Percentiles rank a stretch among this genome's conserved stretches.
Evolutionary conservation across 2,329 filamentous ascomycete species (phyloP).

Genomic region (Fusarium cicatricum): DNA sequence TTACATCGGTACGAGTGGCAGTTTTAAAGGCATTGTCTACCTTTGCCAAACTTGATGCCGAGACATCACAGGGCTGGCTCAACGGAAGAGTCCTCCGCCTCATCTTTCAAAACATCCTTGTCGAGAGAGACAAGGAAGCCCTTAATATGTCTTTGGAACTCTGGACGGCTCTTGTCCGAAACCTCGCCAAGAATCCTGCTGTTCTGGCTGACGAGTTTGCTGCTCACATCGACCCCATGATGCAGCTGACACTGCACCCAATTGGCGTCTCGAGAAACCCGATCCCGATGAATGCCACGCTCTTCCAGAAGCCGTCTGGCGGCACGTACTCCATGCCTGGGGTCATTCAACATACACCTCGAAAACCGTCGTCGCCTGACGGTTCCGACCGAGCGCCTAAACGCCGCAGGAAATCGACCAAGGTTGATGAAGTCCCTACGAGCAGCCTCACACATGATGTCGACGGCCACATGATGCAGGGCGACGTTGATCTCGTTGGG

Average conservation of each 20-base stretch:
- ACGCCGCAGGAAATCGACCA: conserved; percentile 84
- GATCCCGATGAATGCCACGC: conserved; percentile 86
- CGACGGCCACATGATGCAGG: conserved; percentile 97
- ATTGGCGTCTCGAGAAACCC: conserved; percentile 92
- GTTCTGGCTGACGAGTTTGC: conserved; percentile 77
- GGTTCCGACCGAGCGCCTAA: conserved; percentile 71
- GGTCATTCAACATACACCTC: conserved; percentile 52
- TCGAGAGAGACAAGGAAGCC: conserved; percentile 87
- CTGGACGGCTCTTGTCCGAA: conserved; percentile 80
- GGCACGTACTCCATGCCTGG: conserved; percentile 73
- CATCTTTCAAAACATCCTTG: conserved; percentile 93
- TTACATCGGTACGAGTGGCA: conserved; percentile 91
- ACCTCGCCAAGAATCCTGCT: conserved; percentile 69
- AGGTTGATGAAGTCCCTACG: conserved; percentile 72
- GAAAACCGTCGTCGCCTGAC: conserved; percentile 61
- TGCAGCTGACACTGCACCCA: conserved; percentile 86
- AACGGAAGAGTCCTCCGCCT: conserved; percentile 88
- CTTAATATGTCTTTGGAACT: conserved; percentile 85
- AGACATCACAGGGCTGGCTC: conserved; percentile 87
- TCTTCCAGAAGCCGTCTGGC: conserved; percentile 95
- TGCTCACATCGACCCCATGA: conserved; percentile 78
- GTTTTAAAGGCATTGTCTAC: conserved; percentile 93
- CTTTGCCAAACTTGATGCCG: conserved; percentile 85
- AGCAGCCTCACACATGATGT: conserved; percentile 87
- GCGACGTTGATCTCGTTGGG: conserved; percentile 93